Percentiles rank a stretch among this genome's conserved stretches.
phyloP scores from a whole-genome alignment of 2,329 filamentous ascomycete species.

The Teratosphaeria epicoccoides region DNA sequence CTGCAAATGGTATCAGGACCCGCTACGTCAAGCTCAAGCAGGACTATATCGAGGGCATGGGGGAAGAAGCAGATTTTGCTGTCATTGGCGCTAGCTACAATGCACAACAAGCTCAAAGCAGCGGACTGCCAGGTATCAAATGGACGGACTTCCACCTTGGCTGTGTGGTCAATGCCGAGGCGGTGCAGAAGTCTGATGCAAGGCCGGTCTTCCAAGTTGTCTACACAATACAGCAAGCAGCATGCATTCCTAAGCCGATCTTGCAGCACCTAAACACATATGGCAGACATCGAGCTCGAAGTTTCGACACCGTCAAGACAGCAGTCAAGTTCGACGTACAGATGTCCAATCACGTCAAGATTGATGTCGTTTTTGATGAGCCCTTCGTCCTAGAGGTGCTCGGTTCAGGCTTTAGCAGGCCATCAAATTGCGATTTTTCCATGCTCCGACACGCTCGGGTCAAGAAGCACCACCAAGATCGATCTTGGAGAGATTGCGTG shows the following conservation, averaged over 20 bases:
- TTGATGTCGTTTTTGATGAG: conserved; percentile 49
- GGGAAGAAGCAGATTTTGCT: conserved; percentile 74
- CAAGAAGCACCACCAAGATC: conserved; percentile 66
- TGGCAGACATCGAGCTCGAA: conserved; percentile 28
- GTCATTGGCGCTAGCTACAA: conserved; percentile 67
- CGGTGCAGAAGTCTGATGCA: conserved; percentile 40
- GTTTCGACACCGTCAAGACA: conserved; percentile 14
- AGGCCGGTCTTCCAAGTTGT: conserved; percentile 57
- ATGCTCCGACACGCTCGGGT: conserved; percentile 67
- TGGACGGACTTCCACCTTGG: conserved; percentile 78
- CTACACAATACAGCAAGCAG: conserved; percentile 39
- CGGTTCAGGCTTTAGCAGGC: conserved; percentile 69
- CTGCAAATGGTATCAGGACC: conserved; percentile 10
- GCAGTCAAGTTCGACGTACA: conserved; percentile 15
- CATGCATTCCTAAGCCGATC: conserved; percentile 37
- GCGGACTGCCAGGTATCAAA: conserved; percentile 36
- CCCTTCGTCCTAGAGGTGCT: conserved; percentile 72
- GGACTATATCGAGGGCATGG: conserved; percentile 67
- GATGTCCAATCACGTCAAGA: conserved; percentile 14
- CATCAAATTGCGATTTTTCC: conserved; percentile 58
- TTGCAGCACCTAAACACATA: conserved; percentile 34
- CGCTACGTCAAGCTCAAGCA: conserved; percentile 72
- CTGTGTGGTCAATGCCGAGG: conserved; percentile 59
- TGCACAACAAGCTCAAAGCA: conserved; percentile 48
- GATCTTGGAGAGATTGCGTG: conserved; percentile 57